phyloP scores from a whole-genome alignment of 2,329 filamentous ascomycete species.

The Calonectria multiphialidica region DNA sequence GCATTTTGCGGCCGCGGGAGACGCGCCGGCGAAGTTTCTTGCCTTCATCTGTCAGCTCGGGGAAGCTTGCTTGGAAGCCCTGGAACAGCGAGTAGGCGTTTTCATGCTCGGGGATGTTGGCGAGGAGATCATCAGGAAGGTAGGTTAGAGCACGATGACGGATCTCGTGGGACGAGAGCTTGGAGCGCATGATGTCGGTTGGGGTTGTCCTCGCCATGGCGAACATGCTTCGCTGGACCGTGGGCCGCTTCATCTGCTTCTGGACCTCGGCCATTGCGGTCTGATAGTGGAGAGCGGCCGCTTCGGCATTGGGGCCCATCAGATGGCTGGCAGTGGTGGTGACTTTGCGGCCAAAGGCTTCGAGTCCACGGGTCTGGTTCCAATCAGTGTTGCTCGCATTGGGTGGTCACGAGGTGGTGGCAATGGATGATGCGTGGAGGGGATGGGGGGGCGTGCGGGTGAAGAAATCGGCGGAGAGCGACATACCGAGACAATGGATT shows the following conservation, averaged over 20 bases:
- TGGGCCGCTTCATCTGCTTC: constrained; percentile 86
- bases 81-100: constrained; percentile 95
- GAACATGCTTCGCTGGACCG: constrained; percentile 90
- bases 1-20: constrained; percentile 81
- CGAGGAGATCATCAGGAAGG: constrained; percentile 89
- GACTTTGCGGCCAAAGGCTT: constrained; percentile 94
- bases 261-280: constrained; percentile 90
- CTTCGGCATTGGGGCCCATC: constrained; percentile 74
- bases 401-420: constrained; percentile 28
- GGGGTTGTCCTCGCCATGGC: constrained; percentile 91
- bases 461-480: constrained; percentile 30
- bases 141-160: constrained; percentile 92
- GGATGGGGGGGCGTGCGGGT: background rate
- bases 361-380: constrained; percentile 83
- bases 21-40: constrained; percentile 78
- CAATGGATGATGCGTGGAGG: background rate
- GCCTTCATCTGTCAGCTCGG: constrained; percentile 75
- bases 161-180: constrained; percentile 90
- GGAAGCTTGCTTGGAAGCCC: constrained; percentile 92
- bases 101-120: constrained; percentile 87
- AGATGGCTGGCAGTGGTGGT: constrained; percentile 93
- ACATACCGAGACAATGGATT: constrained; percentile 59
- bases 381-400: constrained; percentile 35
- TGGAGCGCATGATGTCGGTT: constrained; percentile 93
- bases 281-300: constrained; percentile 78